Base-by-base conservation (phyloP, 805 yeast genomes). In the Clavispora carvajalis region DNA sequence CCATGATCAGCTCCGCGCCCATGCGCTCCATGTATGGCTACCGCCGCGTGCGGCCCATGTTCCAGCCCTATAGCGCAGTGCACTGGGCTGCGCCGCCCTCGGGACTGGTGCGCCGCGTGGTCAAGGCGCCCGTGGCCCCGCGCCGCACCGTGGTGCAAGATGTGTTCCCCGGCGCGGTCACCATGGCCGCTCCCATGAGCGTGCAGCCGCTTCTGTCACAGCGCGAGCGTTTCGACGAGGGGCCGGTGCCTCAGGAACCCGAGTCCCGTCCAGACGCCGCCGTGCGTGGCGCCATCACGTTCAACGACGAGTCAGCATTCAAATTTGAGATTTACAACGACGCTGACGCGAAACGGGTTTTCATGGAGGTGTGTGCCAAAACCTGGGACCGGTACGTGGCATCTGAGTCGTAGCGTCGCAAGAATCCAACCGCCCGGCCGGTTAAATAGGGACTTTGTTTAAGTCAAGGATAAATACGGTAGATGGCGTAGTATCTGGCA, bases 131-230 rank as follows among this genome's bases (percentile, higher is more conserved):
- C 9, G 33, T 33, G 10, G 33, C 16, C 35, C 43, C 13, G 37
- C 40, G 47, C 26, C 39, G 48, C 22, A 43, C 40, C 26, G 52
- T 52, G 10, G 54, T 50, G 3, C 38, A 42, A 33, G 80, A 76
- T 50, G 76, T 76, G 3, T 76, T 71, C 47, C 65, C 63, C 39
- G 74, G 73, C 2, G 76, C 72, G 43, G 60, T 62, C 31, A 57
- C 70, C 13, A 64, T 68, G 43, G 65, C 60, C 16, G 80, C 80
- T 0, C 80, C 80, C 9, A 49, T 72, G 30, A 59, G 59, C 19
- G 71, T 78, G 12, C 80, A 76, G 50, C 80, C 80, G 4, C 57
- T 74, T 8, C 66, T 74, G 30, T 73, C 80, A 0, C 77, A 74
- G 49, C 54, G 34, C 24, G 51, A 48, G 41, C 33, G 38, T 6